Evolutionary conservation across 805 yeast genomes (phyloP).

Genomic region (Barnettozyma sucrosica): DNA sequence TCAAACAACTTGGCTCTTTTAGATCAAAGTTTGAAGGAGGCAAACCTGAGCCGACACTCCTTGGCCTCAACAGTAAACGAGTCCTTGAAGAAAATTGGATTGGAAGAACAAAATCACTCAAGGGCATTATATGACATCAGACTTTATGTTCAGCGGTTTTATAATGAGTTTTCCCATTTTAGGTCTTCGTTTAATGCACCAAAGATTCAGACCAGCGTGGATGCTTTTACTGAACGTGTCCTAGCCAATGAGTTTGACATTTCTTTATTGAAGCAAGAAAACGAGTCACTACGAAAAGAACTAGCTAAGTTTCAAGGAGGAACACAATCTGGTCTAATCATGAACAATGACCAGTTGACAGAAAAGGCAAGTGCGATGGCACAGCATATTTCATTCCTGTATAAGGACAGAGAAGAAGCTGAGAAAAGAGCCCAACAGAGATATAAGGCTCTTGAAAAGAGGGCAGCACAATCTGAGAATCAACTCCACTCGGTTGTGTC

Average conservation of each 20-base stretch:
- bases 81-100: not conserved
- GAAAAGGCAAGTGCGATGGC: not conserved
- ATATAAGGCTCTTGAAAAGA: not conserved
- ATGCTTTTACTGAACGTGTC: not conserved
- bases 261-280: conserved; percentile 1
- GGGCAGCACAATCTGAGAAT: not conserved
- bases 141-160: not conserved
- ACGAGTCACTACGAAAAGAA: not conserved
- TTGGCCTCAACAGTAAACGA: not conserved
- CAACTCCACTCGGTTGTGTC: not conserved
- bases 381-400: not conserved
- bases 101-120: not conserved
- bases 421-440: not conserved
- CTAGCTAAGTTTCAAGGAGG: not conserved
- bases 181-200: not conserved
- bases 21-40: not conserved
- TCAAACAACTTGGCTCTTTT: not conserved
- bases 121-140: not conserved
- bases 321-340: not conserved
- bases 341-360: not conserved
- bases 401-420: not conserved
- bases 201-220: not conserved
- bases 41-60: not conserved
- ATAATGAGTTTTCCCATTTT: not conserved
- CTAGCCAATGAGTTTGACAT: conserved; percentile 4